These are phyloP conservation scores for Penicillium daleae DNA, from an alignment of 495 filamentous ascomycete species.

Conservation along the genomic window DNA sequence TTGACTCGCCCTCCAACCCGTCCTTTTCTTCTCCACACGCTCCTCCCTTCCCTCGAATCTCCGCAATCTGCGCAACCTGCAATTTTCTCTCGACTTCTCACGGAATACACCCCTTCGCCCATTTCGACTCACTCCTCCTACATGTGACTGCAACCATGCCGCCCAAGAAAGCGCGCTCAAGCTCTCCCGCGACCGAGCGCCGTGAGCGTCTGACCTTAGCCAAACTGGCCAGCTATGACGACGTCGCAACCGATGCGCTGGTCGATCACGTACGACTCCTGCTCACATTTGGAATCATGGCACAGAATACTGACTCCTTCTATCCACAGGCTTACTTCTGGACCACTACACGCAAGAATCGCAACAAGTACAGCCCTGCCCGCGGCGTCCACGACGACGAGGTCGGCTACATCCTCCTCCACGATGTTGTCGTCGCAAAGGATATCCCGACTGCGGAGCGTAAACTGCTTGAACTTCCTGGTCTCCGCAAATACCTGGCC, in stretches of 20 bases:
- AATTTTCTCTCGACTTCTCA: neutral
- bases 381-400: constrained; percentile 82
- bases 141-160: constrained; percentile 34
- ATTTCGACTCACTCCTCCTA: constrained; percentile 4
- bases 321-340: constrained; percentile 81
- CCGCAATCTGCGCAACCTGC: neutral
- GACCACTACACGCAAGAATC: constrained; percentile 94
- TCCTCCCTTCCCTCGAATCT: constrained; percentile 2
- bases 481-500: constrained; percentile 70
- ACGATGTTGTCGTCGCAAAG: constrained; percentile 74
- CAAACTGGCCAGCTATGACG: constrained; percentile 91
- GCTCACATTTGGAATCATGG: constrained; percentile 1
- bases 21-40: neutral
- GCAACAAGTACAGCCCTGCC: constrained; percentile 79
- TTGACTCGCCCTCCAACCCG: neutral
- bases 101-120: neutral
- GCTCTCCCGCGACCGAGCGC: constrained; percentile 48
- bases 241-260: constrained; percentile 93
- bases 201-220: constrained; percentile 78
- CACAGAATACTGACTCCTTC: constrained; percentile 25
- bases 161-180: constrained; percentile 49
- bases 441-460: constrained; percentile 69
- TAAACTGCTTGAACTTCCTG: constrained; percentile 70
- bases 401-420: constrained; percentile 75
- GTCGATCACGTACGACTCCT: constrained; percentile 80